Percentiles rank a stretch among this genome's conserved stretches.
Evolutionary conservation across 768 basidiomycete genomes (phyloP).

Genomic region (Lyophyllum semitale): DNA sequence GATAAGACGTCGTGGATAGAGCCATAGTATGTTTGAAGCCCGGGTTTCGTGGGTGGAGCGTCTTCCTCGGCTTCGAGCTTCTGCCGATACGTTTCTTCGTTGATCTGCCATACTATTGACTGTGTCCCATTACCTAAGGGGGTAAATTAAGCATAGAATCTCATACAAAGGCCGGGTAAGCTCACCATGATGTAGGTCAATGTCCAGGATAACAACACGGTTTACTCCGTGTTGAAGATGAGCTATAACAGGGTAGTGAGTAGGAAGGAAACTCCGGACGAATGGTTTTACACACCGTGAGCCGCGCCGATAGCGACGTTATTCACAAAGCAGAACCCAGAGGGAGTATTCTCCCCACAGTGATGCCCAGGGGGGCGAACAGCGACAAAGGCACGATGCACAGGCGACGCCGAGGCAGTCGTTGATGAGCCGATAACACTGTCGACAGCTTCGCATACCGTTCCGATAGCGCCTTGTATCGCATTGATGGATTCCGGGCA

Average conservation of each 20-base stretch:
- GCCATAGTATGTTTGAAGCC: slow-evolving; percentile 79
- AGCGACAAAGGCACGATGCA: slow-evolving; percentile 24
- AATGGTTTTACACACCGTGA: slow-evolving; percentile 61
- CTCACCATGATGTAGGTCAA: slow-evolving; percentile 87
- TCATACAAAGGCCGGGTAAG: not conserved
- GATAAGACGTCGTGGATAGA: slow-evolving; percentile 94
- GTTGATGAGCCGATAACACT: slow-evolving; percentile 40
- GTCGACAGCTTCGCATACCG: slow-evolving; percentile 89
- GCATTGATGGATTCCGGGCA: slow-evolving; percentile 76
- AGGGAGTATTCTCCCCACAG: slow-evolving; percentile 86
- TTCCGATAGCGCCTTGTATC: slow-evolving; percentile 79
- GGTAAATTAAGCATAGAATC: not conserved
- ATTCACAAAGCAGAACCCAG: slow-evolving; percentile 95
- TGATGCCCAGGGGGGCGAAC: not conserved
- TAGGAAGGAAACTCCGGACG: not conserved
- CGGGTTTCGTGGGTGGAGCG: slow-evolving; percentile 31
- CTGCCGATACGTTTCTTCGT: slow-evolving; percentile 80
- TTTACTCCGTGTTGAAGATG: slow-evolving; percentile 78
- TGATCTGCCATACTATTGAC: slow-evolving; percentile 87
- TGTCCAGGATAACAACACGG: slow-evolving; percentile 85
- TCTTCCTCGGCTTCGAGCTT: slow-evolving; percentile 57
- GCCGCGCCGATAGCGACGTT: slow-evolving; percentile 91
- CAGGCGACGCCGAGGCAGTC: slow-evolving; percentile 10
- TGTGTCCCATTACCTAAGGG: slow-evolving; percentile 88
- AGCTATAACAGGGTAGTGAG: slow-evolving; percentile 46